Conservation (phyloP, 805 yeast species). For the Geotrichum ghanense region DNA sequence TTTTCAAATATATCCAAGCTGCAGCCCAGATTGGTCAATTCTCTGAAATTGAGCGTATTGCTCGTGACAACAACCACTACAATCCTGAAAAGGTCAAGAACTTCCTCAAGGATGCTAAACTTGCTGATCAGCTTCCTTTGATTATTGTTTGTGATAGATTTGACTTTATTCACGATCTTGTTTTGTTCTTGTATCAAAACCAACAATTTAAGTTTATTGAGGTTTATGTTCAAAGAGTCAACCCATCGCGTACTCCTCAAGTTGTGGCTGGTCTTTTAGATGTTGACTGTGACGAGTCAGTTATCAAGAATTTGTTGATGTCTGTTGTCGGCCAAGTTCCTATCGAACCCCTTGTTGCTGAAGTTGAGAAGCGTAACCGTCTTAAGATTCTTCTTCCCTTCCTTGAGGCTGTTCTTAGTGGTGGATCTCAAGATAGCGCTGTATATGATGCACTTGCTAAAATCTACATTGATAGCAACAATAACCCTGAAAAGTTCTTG, state of each 20-base stretch:
- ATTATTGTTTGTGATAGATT: conserved; percentile 93
- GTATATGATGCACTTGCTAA: conserved; percentile 92
- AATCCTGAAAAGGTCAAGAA: conserved; percentile 97
- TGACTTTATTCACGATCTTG: conserved; percentile 84
- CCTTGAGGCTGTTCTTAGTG: conserved; percentile 79
- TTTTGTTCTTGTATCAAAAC: conserved; percentile 87
- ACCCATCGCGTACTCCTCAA: conserved; percentile 91
- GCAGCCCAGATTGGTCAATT: conserved; percentile 85
- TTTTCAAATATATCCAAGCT: conserved; percentile 88
- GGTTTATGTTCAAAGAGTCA: conserved; percentile 95
- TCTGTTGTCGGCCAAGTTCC: conserved; percentile 94
- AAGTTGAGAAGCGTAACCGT: conserved; percentile 94
- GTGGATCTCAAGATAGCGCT: conserved; percentile 75
- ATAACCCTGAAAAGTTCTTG: conserved; percentile 93
- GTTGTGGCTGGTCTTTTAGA: conserved; percentile 93
- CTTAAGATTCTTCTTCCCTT: conserved; percentile 85
- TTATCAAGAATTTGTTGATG: conserved; percentile 67
- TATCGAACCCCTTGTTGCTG: conserved; percentile 73
- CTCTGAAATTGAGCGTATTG: conserved; percentile 92
- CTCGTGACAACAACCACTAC: conserved; percentile 85
- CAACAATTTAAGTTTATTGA: conserved; percentile 94
- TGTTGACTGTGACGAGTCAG: conserved; percentile 91
- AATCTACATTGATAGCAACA: conserved; percentile 94
- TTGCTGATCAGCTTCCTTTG: conserved; percentile 92
- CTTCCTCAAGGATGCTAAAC: conserved; percentile 85